These are phyloP conservation scores for Marsdenia floribunda DNA, from an alignment of 257 asterid species.

Conservation along the genomic window DNA sequence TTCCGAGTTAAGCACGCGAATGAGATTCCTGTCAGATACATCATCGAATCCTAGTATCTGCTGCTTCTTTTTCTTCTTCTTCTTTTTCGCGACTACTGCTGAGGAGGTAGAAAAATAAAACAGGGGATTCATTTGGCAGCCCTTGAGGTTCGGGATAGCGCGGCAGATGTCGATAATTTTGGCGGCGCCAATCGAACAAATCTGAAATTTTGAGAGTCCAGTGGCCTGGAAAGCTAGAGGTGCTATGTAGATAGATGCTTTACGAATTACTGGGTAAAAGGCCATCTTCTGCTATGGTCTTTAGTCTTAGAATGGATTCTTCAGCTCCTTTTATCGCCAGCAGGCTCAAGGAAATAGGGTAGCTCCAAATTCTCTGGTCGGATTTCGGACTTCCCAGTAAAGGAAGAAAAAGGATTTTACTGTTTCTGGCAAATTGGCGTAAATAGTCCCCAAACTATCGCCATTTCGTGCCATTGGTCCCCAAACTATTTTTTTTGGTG, in stretches of 20 bases:
- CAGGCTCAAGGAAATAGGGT: neutral
- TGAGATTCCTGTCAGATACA: conserved; percentile 29
- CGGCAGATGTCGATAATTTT: neutral
- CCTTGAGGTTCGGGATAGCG: neutral
- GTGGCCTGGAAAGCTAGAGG: neutral
- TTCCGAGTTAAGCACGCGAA: conserved; percentile 47
- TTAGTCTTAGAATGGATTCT: neutral
- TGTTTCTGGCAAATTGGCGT: too few species aligned
- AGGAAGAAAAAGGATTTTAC: too few species aligned
- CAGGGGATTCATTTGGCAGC: neutral
- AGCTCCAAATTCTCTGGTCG: neutral
- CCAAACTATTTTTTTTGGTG: too few species aligned
- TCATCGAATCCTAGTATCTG: neutral
- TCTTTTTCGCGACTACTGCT: conserved; percentile 2
- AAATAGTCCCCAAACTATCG: too few species aligned
- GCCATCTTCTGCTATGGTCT: conserved; percentile 1
- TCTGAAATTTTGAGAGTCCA: neutral
- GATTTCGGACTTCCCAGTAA: neutral
- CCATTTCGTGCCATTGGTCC: too few species aligned
- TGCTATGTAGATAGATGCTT: neutral
- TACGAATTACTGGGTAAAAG: conserved; percentile 5
- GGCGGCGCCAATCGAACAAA: neutral
- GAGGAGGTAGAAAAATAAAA: conserved; percentile 12
- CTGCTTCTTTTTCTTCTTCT: neutral
- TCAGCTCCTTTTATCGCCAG: neutral